These are phyloP conservation scores for Fusarium goolgardi DNA, from an alignment of 2,329 filamentous ascomycete genomes.

Conservation along the genomic window DNA sequence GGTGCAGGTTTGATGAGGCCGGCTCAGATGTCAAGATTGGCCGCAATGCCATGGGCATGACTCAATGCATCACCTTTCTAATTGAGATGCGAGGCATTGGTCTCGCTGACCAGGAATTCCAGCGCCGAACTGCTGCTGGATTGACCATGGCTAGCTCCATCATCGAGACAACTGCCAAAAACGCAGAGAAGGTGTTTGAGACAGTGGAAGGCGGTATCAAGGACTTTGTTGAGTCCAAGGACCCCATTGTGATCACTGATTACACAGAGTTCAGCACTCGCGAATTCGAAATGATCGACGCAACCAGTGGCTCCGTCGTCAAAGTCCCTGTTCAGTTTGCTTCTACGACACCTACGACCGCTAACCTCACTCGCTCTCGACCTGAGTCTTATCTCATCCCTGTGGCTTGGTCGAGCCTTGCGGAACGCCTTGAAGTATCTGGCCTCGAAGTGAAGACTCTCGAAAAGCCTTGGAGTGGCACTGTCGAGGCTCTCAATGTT, in stretches of 20 bases:
- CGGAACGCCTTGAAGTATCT: conserved; percentile 41
- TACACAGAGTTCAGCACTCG: conserved; percentile 34
- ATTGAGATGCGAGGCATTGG: conserved; percentile 49
- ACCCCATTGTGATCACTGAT: conserved; percentile 49
- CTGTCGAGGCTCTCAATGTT: conserved; percentile 48
- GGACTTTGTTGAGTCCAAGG: conserved; percentile 45
- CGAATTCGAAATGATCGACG: conserved; percentile 45
- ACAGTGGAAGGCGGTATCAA: conserved; percentile 45
- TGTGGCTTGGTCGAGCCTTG: conserved; percentile 46
- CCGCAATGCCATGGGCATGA: conserved; percentile 47
- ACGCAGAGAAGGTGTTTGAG: conserved; percentile 44
- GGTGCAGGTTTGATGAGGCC: conserved; percentile 43
- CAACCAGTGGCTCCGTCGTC: conserved; percentile 44
- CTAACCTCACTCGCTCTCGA: conserved; percentile 48
- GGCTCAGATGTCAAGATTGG: conserved; percentile 49
- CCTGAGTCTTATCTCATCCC: conserved; percentile 50
- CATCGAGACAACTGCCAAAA: conserved; percentile 48
- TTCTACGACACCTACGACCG: conserved; percentile 45
- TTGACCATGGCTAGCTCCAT: conserved; percentile 46
- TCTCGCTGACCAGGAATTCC: conserved; percentile 49
- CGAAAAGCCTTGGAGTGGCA: conserved; percentile 35
- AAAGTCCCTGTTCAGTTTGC: conserved; percentile 46
- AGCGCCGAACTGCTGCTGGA: conserved; percentile 46
- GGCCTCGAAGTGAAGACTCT: conserved; percentile 47
- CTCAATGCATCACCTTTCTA: conserved; percentile 48